Percentiles rank a stretch among this genome's conserved stretches.
These are phyloP conservation scores for Vigna hirtella DNA, from an alignment of 306 rosid genomes.

Conservation along the genomic window DNA sequence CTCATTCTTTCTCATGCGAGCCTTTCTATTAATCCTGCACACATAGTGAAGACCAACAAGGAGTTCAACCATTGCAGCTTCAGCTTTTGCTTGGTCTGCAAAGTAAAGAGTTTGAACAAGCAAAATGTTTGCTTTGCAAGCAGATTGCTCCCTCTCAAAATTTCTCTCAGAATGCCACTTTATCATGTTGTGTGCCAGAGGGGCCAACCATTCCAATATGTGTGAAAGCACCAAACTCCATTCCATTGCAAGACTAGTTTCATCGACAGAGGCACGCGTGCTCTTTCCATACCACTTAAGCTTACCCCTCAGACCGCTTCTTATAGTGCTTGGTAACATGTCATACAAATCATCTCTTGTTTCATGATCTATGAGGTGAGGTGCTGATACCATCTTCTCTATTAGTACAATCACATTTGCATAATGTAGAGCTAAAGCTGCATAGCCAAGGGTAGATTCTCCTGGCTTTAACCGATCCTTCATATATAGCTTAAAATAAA, in stretches of 20 bases:
- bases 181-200: constrained; percentile 80
- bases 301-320: constrained; percentile 60
- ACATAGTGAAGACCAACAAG: constrained; percentile 78
- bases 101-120: constrained; percentile 82
- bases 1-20: constrained; percentile 30
- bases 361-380: constrained; percentile 53
- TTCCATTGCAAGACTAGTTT: constrained; percentile 56
- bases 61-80: constrained; percentile 77
- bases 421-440: constrained; percentile 78
- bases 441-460: constrained; percentile 69
- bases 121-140: constrained; percentile 54
- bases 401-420: constrained; percentile 69
- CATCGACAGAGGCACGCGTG: constrained; percentile 33
- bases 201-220: constrained; percentile 79
- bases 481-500: constrained; percentile 56
- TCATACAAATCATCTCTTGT: constrained; percentile 66
- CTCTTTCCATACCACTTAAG: constrained; percentile 57
- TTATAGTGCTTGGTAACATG: constrained; percentile 66
- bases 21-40: constrained; percentile 45
- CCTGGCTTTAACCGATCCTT: constrained; percentile 52
- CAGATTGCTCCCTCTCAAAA: constrained; percentile 64
- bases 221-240: constrained; percentile 53
- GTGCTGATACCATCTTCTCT: constrained; percentile 65
- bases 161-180: constrained; percentile 79
- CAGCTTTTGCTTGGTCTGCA: constrained; percentile 72